Evolutionary conservation across 2,329 filamentous ascomycete species (phyloP).

Genomic region (Chaetomium strumarium): DNA sequence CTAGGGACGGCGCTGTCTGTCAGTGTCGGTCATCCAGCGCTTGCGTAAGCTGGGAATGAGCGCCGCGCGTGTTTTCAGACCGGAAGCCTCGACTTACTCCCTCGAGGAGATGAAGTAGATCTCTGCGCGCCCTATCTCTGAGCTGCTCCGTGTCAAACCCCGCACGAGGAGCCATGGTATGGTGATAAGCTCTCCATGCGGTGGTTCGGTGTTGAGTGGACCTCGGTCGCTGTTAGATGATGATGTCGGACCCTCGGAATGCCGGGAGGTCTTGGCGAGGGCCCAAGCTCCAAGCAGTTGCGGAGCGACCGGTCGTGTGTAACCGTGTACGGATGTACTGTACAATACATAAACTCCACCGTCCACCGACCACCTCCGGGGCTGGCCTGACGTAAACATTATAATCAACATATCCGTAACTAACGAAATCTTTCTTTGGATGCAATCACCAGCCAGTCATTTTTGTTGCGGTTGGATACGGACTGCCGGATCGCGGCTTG

Average conservation of each 20-base stretch:
- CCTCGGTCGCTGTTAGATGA: background rate
- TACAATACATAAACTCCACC: too few species aligned
- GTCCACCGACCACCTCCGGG: too few species aligned
- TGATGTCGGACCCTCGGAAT: background rate
- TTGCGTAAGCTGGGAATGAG: background rate
- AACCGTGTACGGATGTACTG: too few species aligned
- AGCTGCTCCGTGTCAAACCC: constrained; percentile 71
- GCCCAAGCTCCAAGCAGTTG: constrained; percentile 11
- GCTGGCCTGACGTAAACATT: too few species aligned
- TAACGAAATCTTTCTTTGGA: too few species aligned
- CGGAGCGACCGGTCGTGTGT: constrained; percentile 3
- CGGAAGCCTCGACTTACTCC: constrained; percentile 61
- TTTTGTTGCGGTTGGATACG: too few species aligned
- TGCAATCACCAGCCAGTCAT: too few species aligned
- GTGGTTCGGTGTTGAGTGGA: constrained; percentile 12
- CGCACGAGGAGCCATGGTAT: constrained; percentile 66
- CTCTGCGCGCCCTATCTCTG: constrained; percentile 75
- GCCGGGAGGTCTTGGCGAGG: constrained; percentile 5
- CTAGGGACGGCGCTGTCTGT: constrained; percentile 41
- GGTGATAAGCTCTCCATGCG: constrained; percentile 44
- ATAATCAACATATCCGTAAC: too few species aligned
- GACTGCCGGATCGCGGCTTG: too few species aligned
- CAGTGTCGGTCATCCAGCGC: constrained; percentile 16
- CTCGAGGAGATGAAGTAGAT: constrained; percentile 86
- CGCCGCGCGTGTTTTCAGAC: background rate